phyloP scores from a whole-genome alignment of 1,139 yeast species.

The Zygosaccharomyces sapae region DNA sequence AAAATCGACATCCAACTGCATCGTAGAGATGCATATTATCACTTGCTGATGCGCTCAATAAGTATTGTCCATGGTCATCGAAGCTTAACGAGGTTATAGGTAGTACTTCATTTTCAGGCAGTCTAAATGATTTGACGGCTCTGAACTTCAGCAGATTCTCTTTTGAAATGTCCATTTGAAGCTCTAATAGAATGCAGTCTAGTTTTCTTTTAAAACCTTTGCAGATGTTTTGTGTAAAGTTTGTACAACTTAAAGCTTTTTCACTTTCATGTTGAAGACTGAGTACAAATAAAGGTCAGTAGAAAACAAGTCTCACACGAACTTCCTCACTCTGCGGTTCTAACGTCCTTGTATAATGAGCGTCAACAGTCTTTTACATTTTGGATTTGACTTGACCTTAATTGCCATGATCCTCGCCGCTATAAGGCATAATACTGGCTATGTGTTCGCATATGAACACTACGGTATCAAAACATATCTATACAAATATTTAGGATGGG shows the following conservation, averaged over 20 bases:
- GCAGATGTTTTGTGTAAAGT: background rate
- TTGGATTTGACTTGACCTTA: conserved; percentile 49
- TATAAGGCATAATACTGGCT: conserved; percentile 59
- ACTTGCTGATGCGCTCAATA: conserved; percentile 75
- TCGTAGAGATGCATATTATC: conserved; percentile 84
- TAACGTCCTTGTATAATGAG: conserved; percentile 6
- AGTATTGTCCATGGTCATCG: conserved; percentile 78
- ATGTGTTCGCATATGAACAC: conserved; percentile 36
- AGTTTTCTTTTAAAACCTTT: no score
- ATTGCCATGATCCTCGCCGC: conserved; percentile 62
- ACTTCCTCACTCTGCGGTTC: background rate
- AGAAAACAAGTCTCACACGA: no score
- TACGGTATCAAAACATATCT: conserved; percentile 54
- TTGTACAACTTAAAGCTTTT: conserved; percentile 1
- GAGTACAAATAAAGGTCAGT: background rate
- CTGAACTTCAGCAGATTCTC: conserved; percentile 46
- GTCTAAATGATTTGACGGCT: conserved; percentile 50
- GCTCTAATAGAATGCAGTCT: background rate
- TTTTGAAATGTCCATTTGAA: conserved; percentile 36
- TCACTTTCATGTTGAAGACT: background rate
- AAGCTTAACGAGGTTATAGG: conserved; percentile 77
- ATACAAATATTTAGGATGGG: conserved; percentile 49
- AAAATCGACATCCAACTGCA: conserved; percentile 57
- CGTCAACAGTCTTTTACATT: conserved; percentile 39
- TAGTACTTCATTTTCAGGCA: conserved; percentile 51